These are phyloP conservation scores for Populus simonii DNA, from an alignment of 345 rosid species.

Conservation along the genomic window DNA sequence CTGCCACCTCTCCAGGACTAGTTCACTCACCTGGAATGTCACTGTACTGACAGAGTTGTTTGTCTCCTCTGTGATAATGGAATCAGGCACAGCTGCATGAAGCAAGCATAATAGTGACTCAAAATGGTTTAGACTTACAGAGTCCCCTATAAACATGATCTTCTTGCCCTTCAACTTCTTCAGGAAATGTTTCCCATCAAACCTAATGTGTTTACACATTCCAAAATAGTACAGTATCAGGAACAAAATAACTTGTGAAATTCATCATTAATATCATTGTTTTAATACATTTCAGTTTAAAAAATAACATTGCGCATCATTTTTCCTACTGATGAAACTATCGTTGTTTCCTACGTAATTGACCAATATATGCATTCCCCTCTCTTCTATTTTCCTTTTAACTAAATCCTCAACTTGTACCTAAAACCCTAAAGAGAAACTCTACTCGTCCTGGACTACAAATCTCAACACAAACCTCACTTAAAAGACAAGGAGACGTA, in stretches of 20 bases:
- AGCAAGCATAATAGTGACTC: conserved; percentile 58
- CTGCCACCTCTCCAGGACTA: not conserved
- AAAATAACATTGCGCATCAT: too few species aligned
- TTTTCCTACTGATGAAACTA: too few species aligned
- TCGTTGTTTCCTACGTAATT: too few species aligned
- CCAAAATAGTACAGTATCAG: not conserved
- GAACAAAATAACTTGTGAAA: not conserved
- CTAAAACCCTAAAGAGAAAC: too few species aligned
- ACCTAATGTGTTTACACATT: conserved; percentile 30
- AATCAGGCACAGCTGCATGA: conserved; percentile 46
- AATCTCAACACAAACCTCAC: too few species aligned
- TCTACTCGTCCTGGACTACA: too few species aligned
- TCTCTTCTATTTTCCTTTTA: too few species aligned
- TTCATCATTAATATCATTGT: not conserved
- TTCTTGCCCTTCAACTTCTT: conserved; percentile 41
- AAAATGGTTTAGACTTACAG: conserved; percentile 55
- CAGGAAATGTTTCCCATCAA: conserved; percentile 45
- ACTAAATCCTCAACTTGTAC: too few species aligned
- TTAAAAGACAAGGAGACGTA: too few species aligned
- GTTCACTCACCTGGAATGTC: conserved; percentile 39
- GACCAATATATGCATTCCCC: too few species aligned
- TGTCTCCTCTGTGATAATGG: conserved; percentile 22
- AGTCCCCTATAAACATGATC: conserved; percentile 66
- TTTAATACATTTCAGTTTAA: too few species aligned
- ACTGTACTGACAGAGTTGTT: conserved; percentile 18